A percentile compares a stretch with the other conserved stretches of the same genome.
Evolutionary conservation across 2,329 filamentous ascomycete genomes (phyloP).

Genomic region (Ophiostoma montium): DNA sequence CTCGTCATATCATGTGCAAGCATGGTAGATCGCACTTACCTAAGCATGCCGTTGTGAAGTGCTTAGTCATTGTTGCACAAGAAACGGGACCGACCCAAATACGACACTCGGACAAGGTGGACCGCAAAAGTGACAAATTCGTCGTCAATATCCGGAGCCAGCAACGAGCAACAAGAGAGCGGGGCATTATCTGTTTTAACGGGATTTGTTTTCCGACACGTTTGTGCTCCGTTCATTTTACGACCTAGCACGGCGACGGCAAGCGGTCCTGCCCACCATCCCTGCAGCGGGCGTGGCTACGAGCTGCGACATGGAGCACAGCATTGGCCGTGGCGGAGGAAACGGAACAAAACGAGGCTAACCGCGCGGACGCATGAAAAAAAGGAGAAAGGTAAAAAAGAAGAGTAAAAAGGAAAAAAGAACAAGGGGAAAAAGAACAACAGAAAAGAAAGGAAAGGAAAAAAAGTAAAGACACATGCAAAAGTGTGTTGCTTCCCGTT

Average conservation of each 20-base stretch:
- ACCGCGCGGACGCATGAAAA: no score
- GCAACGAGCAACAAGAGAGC: no score
- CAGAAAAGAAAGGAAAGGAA: background rate
- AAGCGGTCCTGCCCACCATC: constrained; percentile 15
- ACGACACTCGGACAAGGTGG: background rate
- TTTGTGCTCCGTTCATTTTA: background rate
- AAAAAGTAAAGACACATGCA: no score
- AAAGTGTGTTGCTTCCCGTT: background rate
- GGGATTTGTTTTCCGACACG: background rate
- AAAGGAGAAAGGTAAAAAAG: background rate
- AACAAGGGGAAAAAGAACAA: background rate
- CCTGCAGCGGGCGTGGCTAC: background rate
- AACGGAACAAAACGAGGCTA: background rate
- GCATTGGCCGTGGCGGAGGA: background rate
- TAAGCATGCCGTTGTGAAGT: no score
- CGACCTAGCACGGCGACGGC: constrained; percentile 12
- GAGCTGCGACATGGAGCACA: background rate
- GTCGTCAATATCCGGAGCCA: background rate
- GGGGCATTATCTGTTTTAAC: background rate
- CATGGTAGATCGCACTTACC: no score
- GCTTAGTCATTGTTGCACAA: no score
- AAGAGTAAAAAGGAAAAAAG: background rate
- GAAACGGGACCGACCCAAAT: background rate
- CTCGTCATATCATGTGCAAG: no score
- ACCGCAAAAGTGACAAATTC: background rate